Conservation (phyloP, 495 filamentous ascomycete genomes). For the Chaetomidium leptoderma region DNA sequence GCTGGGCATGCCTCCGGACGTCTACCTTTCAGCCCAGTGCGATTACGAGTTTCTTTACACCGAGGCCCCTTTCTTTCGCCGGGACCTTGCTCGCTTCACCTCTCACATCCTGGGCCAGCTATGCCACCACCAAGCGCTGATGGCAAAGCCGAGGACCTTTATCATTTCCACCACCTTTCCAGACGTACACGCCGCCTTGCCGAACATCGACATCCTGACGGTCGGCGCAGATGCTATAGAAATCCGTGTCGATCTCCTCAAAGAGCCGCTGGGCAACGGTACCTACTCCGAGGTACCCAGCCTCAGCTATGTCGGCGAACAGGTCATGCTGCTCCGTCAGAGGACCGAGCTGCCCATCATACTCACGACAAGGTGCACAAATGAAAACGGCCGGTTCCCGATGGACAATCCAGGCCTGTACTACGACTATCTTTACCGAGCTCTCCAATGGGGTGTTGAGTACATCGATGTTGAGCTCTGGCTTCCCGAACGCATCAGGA, state of each 20-base stretch:
- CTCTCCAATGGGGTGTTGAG: slow-evolving; percentile 81
- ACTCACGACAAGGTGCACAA: slow-evolving; percentile 74
- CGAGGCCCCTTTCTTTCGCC: slow-evolving; percentile 62
- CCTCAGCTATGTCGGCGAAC: slow-evolving; percentile 76
- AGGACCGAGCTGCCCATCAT: slow-evolving; percentile 83
- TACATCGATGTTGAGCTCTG: slow-evolving; percentile 85
- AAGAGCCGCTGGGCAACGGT: slow-evolving; percentile 62
- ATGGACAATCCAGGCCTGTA: slow-evolving; percentile 72
- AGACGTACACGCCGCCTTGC: slow-evolving; percentile 75
- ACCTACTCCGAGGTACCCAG: slow-evolving; percentile 60
- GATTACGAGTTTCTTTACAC: slow-evolving; percentile 84
- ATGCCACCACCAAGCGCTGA: slow-evolving; percentile 66
- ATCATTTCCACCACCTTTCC: slow-evolving; percentile 85
- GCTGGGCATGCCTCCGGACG: slow-evolving; percentile 61
- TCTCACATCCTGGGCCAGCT: slow-evolving; percentile 73
- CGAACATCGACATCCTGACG: slow-evolving; percentile 78
- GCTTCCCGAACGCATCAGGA: slow-evolving; percentile 71
- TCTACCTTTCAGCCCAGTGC: slow-evolving; percentile 57
- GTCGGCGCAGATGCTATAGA: slow-evolving; percentile 82
- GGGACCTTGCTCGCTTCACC: slow-evolving; percentile 71
- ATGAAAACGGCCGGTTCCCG: slow-evolving; percentile 76
- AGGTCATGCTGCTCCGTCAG: slow-evolving; percentile 76
- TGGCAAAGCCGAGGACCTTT: slow-evolving; percentile 70
- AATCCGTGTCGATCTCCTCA: slow-evolving; percentile 73
- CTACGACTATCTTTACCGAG: slow-evolving; percentile 70